Evolutionary conservation across 2,329 filamentous ascomycete genomes (phyloP), one percentile per base, ranked within the genome.

Genomic region (Ilyonectria mors-panacis): DNA sequence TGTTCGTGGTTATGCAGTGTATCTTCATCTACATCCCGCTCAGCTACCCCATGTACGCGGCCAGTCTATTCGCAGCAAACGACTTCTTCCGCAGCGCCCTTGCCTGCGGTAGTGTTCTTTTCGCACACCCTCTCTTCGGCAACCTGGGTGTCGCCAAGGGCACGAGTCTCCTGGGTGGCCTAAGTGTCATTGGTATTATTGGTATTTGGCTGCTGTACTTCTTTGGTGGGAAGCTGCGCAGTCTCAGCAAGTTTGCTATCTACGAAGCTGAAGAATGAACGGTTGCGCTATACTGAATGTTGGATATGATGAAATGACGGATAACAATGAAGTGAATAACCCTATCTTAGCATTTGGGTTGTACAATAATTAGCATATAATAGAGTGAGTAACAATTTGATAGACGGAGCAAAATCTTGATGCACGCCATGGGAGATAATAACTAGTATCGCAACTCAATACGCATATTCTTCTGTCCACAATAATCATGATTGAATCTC

Each of bases 161-260:
- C 3, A 83, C 86, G 1, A 87, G 83, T 66, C 72, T 92, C 37
- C 81, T 92, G 6, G 90, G 84, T 3, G 88, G 86, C 1, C 73
- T 89, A 55, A 86, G 83, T 62, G 81, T 84, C 17, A 84, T 87
- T 57, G 85, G 86, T 28, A 85, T 89, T 67, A 68, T 86, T n/a
- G 88, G 88, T 15, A 88, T 92, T 50, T 91, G 85, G 80, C 78
- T 85, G 47, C 79, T 92, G 64, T 92, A 86, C 78, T 87, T 86
- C 70, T 88, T 81, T 66, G 89, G 89, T 3, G 86, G 83, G 26
- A 81, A 76, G 56, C 77, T 92, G 66, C 84, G 89, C 66, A 80
- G 85, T 7, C 81, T 87, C 75, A 89, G 87, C 78, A 86, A 84
- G 77, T 92, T 91, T 79, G 86, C 88, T 15, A 75, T 82, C 48